Conservation (phyloP, 164 flowering plant species). For the Magnolia officinalis region DNA sequence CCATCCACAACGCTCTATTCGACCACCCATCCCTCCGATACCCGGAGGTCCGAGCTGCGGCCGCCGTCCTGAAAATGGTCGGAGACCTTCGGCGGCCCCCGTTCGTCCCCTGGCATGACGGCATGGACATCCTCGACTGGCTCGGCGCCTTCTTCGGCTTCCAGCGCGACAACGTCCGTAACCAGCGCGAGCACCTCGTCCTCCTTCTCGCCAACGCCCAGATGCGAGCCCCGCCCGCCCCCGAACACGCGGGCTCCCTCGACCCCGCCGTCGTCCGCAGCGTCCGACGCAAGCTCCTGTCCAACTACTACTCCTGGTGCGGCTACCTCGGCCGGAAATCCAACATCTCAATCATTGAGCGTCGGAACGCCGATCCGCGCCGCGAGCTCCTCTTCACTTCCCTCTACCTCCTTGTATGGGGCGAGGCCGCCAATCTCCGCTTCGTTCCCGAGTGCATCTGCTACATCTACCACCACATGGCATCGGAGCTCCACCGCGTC, state of each 20-base stretch:
- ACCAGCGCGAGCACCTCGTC: conserved; percentile 88
- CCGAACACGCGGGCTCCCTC: conserved; percentile 42
- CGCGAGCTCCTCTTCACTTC: conserved; percentile 54
- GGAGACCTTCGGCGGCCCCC: conserved; percentile 66
- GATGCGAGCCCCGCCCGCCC: conserved; percentile 72
- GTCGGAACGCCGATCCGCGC: conserved; percentile 22
- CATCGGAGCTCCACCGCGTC: conserved; percentile 58
- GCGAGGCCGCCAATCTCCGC: conserved; percentile 81
- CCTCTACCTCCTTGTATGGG: conserved; percentile 82
- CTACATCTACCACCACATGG: conserved; percentile 80
- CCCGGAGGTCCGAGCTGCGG: conserved; percentile 86
- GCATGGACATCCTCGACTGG: conserved; percentile 86
- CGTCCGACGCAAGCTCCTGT: conserved; percentile 56
- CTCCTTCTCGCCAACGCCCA: conserved; percentile 89
- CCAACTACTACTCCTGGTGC: conserved; percentile 80
- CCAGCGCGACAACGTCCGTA: conserved; percentile 72
- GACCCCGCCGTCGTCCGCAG: conserved; percentile 48
- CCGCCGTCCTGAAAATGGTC: conserved; percentile 57
- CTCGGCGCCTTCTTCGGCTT: conserved; percentile 79
- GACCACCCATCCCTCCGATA: conserved; percentile 84
- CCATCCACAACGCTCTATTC: conserved; percentile 61
- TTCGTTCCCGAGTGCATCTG: conserved; percentile 81
- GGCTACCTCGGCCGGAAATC: conserved; percentile 53
- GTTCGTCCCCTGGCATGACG: conserved; percentile 35
- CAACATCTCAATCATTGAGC: conserved; percentile 28